Percentiles rank a stretch among this genome's conserved stretches.
phyloP scores from a whole-genome alignment of 139 green algal species.

The Picochlorum sp. region DNA sequence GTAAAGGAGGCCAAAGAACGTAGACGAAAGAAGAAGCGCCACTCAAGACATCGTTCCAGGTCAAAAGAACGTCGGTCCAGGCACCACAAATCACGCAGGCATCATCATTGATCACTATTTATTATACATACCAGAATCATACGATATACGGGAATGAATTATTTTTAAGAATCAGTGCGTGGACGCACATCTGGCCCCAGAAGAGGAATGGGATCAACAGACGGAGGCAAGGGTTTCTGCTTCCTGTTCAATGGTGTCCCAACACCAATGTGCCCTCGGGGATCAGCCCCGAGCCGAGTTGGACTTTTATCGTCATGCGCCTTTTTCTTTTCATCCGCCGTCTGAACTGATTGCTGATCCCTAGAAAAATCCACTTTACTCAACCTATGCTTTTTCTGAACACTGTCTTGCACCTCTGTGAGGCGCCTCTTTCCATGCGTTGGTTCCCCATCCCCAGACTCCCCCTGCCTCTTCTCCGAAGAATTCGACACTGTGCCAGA shows the following conservation, averaged over 20 bases:
- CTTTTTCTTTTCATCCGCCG: neutral
- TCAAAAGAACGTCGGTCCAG: neutral
- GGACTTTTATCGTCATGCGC: neutral
- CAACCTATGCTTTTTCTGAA: neutral
- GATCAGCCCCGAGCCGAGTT: neutral
- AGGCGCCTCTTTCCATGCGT: too few relatives aligned
- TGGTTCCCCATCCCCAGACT: too few relatives aligned
- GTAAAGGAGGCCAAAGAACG: neutral
- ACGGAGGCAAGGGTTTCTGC: slow-evolving; percentile 11
- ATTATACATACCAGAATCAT: too few relatives aligned
- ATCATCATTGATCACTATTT: neutral
- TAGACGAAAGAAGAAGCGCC: neutral
- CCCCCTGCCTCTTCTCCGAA: too few relatives aligned
- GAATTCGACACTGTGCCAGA: too few relatives aligned
- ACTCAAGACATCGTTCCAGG: neutral
- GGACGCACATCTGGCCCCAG: neutral
- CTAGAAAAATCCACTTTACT: neutral
- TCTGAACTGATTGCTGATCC: neutral
- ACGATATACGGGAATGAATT: neutral
- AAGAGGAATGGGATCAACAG: neutral
- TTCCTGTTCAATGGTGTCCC: slow-evolving; percentile 12
- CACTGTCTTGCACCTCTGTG: neutral
- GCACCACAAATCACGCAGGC: neutral
- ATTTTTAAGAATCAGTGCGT: neutral
- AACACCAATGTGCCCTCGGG: slow-evolving; percentile 1